Conservation (phyloP, 176 grass and related monocot species). For the Aegilops umbellulata region DNA sequence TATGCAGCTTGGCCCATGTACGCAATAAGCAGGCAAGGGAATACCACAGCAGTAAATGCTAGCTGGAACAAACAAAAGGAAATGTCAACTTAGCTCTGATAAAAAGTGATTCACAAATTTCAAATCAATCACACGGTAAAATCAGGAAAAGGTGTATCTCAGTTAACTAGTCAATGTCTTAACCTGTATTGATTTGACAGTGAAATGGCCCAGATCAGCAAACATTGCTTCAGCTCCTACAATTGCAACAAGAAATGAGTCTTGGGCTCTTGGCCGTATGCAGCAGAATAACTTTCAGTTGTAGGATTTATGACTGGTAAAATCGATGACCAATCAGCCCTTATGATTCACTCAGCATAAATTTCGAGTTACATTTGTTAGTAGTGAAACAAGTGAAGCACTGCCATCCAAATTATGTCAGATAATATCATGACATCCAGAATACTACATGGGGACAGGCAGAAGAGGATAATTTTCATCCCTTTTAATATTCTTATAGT, state of each 20-base stretch:
- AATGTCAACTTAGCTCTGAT: background rate
- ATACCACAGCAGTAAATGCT: constrained; percentile 83
- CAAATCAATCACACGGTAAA: background rate
- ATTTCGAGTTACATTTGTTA: background rate
- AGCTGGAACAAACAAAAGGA: constrained; percentile 50
- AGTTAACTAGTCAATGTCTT: constrained; percentile 2
- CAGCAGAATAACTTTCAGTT: background rate
- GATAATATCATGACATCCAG: background rate
- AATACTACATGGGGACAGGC: background rate
- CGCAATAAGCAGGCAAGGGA: constrained; percentile 92
- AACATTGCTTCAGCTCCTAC: constrained; percentile 99
- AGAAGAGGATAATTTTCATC: constrained; percentile 8
- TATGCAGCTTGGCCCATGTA: constrained; percentile 99
- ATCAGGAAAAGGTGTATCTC: background rate
- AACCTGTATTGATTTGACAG: constrained; percentile 99
- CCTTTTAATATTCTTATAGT: background rate
- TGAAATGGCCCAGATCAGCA: constrained; percentile 97
- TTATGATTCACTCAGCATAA: background rate
- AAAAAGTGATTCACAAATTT: background rate
- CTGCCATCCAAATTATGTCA: background rate
- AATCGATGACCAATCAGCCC: background rate
- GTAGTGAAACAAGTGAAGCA: background rate
- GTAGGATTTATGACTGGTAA: background rate
- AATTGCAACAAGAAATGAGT: constrained; percentile 37
- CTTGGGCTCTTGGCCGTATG: background rate